Evolutionary conservation across 371 early-diverging fungal genomes (phyloP).

Genomic region (Apophysomyces trapeziformis): DNA sequence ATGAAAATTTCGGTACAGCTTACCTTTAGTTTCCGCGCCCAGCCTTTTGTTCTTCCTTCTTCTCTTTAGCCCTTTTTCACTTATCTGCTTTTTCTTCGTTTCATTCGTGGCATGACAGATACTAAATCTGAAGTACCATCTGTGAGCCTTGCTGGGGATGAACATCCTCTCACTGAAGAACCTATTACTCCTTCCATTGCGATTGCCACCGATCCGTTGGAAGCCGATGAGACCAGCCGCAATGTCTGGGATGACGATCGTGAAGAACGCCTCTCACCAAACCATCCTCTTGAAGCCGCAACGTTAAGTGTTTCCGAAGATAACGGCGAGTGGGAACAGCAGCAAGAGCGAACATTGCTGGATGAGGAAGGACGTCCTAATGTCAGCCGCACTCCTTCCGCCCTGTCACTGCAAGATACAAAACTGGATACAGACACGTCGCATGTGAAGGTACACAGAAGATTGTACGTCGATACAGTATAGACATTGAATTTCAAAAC

Average conservation of each 20-base stretch:
- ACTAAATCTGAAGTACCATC: conserved; percentile 3
- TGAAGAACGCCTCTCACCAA: conserved; percentile 1
- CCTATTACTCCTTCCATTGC: conserved; percentile 1
- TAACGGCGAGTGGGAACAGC: conserved; percentile 16
- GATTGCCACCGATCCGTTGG: background rate
- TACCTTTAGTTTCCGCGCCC: background rate
- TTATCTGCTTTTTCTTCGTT: background rate
- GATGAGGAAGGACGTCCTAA: conserved; percentile 33
- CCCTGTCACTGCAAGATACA: conserved; percentile 14
- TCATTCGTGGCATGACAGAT: background rate
- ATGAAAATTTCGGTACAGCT: background rate
- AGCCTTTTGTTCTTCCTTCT: background rate
- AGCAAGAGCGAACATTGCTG: conserved; percentile 32
- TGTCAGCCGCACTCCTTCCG: conserved; percentile 20
- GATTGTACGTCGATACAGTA: background rate
- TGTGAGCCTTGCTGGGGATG: conserved; percentile 4
- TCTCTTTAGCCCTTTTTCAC: background rate
- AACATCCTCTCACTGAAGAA: conserved; percentile 3
- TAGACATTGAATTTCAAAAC: background rate
- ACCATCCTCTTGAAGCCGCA: conserved; percentile 4
- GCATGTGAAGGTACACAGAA: conserved; percentile 39
- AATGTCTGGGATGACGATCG: conserved; percentile 7
- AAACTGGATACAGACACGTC: conserved; percentile 28
- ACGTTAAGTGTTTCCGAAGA: conserved; percentile 9
- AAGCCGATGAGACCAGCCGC: conserved; percentile 1